Conservation (phyloP, 306 rosid genomes). For the Myrica gale region DNA sequence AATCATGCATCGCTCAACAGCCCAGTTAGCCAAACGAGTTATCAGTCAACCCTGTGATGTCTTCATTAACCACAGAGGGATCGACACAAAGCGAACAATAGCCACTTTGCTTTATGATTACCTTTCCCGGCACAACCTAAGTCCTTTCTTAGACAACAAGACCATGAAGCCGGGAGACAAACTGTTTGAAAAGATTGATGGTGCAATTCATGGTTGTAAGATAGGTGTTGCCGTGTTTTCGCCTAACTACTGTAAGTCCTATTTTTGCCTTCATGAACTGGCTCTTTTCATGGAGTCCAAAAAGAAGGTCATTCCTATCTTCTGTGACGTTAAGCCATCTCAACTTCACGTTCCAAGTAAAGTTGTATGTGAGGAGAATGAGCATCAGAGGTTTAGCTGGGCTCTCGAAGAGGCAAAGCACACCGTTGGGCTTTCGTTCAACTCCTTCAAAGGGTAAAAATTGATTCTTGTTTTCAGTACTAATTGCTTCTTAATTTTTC, state of each 20-base stretch:
- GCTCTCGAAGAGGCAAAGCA: conserved; percentile 70
- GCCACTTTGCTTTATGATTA: conserved; percentile 67
- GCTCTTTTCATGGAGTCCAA: conserved; percentile 60
- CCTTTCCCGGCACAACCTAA: conserved; percentile 36
- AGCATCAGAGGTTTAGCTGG: conserved; percentile 40
- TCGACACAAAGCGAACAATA: conserved; percentile 69
- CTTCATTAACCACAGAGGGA: conserved; percentile 74
- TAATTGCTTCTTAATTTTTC: not conserved
- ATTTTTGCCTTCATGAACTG: conserved; percentile 81
- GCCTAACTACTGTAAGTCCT: conserved; percentile 71
- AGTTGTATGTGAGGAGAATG: conserved; percentile 38
- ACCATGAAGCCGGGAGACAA: conserved; percentile 91
- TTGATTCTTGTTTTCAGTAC: not conserved
- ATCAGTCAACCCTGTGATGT: conserved; percentile 56
- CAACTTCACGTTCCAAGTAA: conserved; percentile 41
- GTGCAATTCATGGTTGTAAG: conserved; percentile 57
- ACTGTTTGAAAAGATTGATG: conserved; percentile 67
- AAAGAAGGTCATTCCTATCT: conserved; percentile 81
- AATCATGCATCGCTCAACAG: conserved; percentile 26
- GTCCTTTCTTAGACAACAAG: conserved; percentile 74
- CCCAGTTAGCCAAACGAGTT: conserved; percentile 29
- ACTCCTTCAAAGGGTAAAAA: conserved; percentile 69
- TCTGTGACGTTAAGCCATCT: conserved; percentile 78
- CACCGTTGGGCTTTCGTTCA: conserved; percentile 60
- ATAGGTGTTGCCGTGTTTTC: conserved; percentile 77